Evolutionary conservation across 1,284 basidiomycete genomes (phyloP), one percentile per base, ranked within the genome.

Genomic region (Rhodotorula glutinis): DNA sequence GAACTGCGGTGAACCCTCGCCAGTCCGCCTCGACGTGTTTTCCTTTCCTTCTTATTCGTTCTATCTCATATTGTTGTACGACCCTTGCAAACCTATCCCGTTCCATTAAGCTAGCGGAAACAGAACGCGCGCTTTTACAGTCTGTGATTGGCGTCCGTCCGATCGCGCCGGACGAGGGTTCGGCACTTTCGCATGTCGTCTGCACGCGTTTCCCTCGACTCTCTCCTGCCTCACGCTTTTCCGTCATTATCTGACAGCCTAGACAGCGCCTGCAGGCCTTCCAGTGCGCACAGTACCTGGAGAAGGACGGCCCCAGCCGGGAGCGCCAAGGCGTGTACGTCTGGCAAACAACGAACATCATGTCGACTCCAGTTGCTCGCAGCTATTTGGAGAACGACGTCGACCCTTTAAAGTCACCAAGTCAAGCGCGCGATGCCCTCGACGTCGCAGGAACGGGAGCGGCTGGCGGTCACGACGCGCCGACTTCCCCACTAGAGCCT

Each of bases 1-100:
- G 84, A 85, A 67, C 77, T 90, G 52, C 56, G 44, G 3, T 63
- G 57, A 58, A 10, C 47, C 8, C 2, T 19, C 3, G 33, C 53
- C 13, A 33, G n/a, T 4, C 1, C 41, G 41, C 47, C 4, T 46
- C 17, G 44, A 11, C 25, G 10, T 29, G 14, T 51, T 51, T 51
- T 25, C 25, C n/a, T n/a, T 14, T 14, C 11, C 25, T 7, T 14
- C 10, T 47, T 13, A 14, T 29, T 17, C 10, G 49, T 51, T 51
- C 13, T 51, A 27, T 51, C 49, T 27, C 29, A 53, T 43, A 16
- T 23, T 47, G 43, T 33, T 33, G 29, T 29, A 25, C 11, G 2
- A 51, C 25, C 27, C n/a, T 29, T 51, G 25, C 49, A 27, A 23
- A 17, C 1, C 16, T 51, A 3, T 51, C 25, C n/a, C 46, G 33